These are phyloP conservation scores for Pseudopyricularia javanii DNA, from an alignment of 2,329 filamentous ascomycete genomes.

Conservation along the genomic window DNA sequence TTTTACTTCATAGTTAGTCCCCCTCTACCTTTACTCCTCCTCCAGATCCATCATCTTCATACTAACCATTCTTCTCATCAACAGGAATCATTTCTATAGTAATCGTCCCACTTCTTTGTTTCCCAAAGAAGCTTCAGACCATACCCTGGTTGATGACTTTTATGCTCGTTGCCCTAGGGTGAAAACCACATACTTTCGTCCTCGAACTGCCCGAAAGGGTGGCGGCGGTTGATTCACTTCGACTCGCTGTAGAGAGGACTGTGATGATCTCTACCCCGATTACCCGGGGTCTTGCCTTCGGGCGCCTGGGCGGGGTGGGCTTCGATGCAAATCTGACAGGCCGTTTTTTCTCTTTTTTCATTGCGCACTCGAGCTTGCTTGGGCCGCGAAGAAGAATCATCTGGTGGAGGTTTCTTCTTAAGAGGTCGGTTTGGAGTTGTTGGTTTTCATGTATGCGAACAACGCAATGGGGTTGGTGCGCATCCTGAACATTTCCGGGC, in stretches of 20 bases:
- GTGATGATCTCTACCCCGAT: slow-evolving; percentile 88
- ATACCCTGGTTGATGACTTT: slow-evolving; percentile 87
- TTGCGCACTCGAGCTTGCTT: slow-evolving; percentile 34
- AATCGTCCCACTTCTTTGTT: slow-evolving; percentile 82
- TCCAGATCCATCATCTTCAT: neutral
- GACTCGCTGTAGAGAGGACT: slow-evolving; percentile 64
- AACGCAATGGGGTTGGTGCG: too few relatives aligned
- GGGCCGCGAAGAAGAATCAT: slow-evolving; percentile 41
- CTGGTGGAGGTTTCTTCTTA: too few relatives aligned
- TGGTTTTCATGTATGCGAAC: too few relatives aligned
- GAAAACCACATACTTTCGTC: slow-evolving; percentile 51
- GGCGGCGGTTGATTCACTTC: slow-evolving; percentile 27
- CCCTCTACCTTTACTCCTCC: neutral
- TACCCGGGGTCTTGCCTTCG: slow-evolving; percentile 55
- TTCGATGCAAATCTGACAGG: slow-evolving; percentile 86
- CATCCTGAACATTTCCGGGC: too few relatives aligned
- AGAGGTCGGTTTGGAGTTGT: too few relatives aligned
- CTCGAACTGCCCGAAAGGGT: slow-evolving; percentile 49
- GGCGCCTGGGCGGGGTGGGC: slow-evolving; percentile 68
- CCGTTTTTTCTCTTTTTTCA: slow-evolving; percentile 40
- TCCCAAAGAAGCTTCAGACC: slow-evolving; percentile 85
- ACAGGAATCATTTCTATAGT: slow-evolving; percentile 94
- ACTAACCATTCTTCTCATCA: neutral
- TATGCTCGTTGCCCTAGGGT: slow-evolving; percentile 85
- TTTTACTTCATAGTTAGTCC: neutral